Percentiles rank a stretch among this genome's conserved stretches.
phyloP scores from a whole-genome alignment of 495 filamentous ascomycete species.

The Penicilliopsis zonata region DNA sequence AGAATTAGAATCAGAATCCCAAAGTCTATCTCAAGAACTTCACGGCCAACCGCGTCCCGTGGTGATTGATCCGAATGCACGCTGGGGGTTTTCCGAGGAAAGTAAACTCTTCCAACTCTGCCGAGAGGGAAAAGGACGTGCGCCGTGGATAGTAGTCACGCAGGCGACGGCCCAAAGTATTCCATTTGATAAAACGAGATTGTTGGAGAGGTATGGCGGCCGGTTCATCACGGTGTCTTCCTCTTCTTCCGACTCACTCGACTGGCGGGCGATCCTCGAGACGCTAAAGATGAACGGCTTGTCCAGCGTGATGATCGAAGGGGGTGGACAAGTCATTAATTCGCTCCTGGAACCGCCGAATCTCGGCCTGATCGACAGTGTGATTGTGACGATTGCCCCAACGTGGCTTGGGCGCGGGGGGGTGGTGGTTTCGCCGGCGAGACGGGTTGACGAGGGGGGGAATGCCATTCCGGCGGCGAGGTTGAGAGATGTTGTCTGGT shows the following conservation, averaged over 20 bases:
- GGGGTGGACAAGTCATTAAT: conserved; percentile 70
- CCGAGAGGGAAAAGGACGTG: conserved; percentile 48
- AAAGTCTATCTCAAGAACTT: conserved; percentile 23
- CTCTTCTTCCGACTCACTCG: conserved; percentile 11
- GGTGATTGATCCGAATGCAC: conserved; percentile 58
- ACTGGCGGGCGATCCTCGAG: conserved; percentile 52
- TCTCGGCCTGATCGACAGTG: conserved; percentile 48
- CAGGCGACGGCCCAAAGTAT: conserved; percentile 12
- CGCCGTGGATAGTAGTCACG: conserved; percentile 52
- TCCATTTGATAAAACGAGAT: conserved; percentile 12
- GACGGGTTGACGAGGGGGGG: conserved; percentile 26
- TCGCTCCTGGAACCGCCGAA: conserved; percentile 48
- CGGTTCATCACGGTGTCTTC: conserved; percentile 26
- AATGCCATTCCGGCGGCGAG: conserved; percentile 41
- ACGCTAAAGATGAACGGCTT: conserved; percentile 44
- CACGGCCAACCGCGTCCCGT: conserved; percentile 61
- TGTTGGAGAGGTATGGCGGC: conserved; percentile 34
- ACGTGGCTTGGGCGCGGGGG: conserved; percentile 73
- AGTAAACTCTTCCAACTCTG: conserved; percentile 57
- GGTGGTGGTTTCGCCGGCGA: conserved; percentile 54
- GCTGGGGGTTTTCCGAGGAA: conserved; percentile 49
- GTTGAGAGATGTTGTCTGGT: conserved; percentile 57
- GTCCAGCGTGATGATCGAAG: conserved; percentile 77
- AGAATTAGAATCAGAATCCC: too few species aligned
- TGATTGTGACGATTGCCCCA: conserved; percentile 79